Percentiles rank a stretch among this genome's conserved stretches.
Conservation (phyloP, 495 filamentous ascomycete genomes). For the Mytilinidion resinicola region DNA sequence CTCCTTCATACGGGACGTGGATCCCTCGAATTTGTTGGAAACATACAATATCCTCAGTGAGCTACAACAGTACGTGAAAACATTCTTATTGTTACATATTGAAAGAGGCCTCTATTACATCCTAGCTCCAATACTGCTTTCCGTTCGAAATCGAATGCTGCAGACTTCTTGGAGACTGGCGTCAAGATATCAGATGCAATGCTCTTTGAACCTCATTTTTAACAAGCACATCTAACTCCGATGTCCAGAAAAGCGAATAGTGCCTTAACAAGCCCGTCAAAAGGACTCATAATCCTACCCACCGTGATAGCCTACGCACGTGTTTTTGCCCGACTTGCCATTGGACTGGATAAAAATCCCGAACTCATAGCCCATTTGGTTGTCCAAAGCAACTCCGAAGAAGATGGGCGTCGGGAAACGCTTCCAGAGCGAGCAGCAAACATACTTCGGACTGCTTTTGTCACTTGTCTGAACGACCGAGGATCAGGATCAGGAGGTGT, state of each 20-base stretch:
- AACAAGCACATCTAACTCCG: too few relatives aligned
- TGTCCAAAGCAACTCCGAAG: slow-evolving; percentile 44
- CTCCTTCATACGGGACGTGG: slow-evolving; percentile 68
- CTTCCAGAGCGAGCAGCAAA: slow-evolving; percentile 81
- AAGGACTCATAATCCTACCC: slow-evolving; percentile 70
- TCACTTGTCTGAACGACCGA: slow-evolving; percentile 80
- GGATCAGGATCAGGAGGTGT: slow-evolving; percentile 50
- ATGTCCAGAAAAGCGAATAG: slow-evolving; percentile 60
- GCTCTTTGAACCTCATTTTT: too few relatives aligned
- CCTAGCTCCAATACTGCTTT: too few relatives aligned
- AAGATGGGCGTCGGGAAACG: slow-evolving; percentile 57
- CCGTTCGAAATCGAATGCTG: not conserved
- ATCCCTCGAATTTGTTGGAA: slow-evolving; percentile 64
- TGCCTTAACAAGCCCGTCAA: slow-evolving; percentile 68
- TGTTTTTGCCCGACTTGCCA: slow-evolving; percentile 70
- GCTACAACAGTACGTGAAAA: slow-evolving; percentile 33
- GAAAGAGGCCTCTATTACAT: too few relatives aligned
- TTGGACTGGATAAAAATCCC: slow-evolving; percentile 69
- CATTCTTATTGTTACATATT: slow-evolving; percentile 52
- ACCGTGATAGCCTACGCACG: slow-evolving; percentile 70
- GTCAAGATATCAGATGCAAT: too few relatives aligned
- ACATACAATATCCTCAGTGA: slow-evolving; percentile 68
- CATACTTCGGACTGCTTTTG: slow-evolving; percentile 82
- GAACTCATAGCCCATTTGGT: slow-evolving; percentile 57
- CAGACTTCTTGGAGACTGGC: not conserved